A percentile compares a stretch with the other conserved stretches of the same genome.
Conservation (phyloP, 2,329 filamentous ascomycete species). For the Myriangium duriaei region DNA sequence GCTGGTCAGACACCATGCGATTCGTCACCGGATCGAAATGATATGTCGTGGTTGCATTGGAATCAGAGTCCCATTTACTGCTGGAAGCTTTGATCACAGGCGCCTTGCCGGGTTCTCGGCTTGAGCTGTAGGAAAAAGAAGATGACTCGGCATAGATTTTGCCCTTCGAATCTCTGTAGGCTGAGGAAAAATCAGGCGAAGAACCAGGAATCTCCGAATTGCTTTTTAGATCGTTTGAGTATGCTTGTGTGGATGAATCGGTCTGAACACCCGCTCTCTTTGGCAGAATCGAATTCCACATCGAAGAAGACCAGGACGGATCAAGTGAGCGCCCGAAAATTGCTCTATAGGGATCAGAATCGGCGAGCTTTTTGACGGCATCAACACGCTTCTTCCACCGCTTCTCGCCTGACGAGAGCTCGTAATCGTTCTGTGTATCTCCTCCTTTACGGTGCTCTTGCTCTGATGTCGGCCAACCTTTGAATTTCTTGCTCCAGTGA, state of each 20-base stretch:
- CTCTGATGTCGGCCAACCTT: slow-evolving; percentile 13
- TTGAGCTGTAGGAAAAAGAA: slow-evolving; percentile 9
- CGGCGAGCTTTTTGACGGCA: slow-evolving; percentile 22
- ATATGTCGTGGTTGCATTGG: slow-evolving; percentile 17
- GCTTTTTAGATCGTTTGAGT: no score
- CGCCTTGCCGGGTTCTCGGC: slow-evolving; percentile 8
- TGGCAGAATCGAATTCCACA: slow-evolving; percentile 14
- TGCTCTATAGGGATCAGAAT: slow-evolving; percentile 30
- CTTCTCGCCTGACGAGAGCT: slow-evolving; percentile 20
- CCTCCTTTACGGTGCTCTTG: slow-evolving; percentile 12
- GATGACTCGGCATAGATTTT: slow-evolving; percentile 2
- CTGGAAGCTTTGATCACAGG: slow-evolving; percentile 9
- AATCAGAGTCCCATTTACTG: slow-evolving; percentile 22
- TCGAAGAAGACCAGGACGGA: slow-evolving; percentile 21
- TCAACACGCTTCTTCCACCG: slow-evolving; percentile 24
- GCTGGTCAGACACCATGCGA: slow-evolving; percentile 22
- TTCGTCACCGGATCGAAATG: slow-evolving; percentile 28
- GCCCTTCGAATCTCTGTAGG: not conserved
- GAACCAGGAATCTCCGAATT: no score
- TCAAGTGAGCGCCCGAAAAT: slow-evolving; percentile 30
- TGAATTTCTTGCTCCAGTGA: slow-evolving; percentile 16
- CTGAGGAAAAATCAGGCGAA: no score
- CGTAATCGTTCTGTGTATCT: slow-evolving; percentile 14
- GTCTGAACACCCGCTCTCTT: slow-evolving; percentile 11
- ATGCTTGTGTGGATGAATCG: not conserved